Evolutionary conservation across 1,284 basidiomycete genomes (phyloP), one percentile per base, ranked within the genome.

Genomic region (Phylloboletellus chloephorus): DNA sequence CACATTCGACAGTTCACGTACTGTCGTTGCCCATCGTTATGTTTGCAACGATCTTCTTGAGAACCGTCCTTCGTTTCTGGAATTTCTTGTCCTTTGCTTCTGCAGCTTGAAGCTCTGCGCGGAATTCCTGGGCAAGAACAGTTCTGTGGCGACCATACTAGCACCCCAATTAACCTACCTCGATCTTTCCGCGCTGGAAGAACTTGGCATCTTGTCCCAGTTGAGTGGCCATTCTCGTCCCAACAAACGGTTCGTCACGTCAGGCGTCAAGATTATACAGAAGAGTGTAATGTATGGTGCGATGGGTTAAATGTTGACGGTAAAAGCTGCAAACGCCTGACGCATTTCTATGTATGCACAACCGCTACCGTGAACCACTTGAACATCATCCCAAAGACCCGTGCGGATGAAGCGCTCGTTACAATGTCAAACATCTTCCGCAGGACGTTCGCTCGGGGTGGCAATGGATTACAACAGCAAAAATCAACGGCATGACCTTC

Each of bases 1-100:
- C 21, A 30, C 22, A 33, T 26, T 29, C 31, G 31, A 44, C 20
- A 52, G 54, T 59, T 51, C 65, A 79, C 82, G 65, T 65, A 87
- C 90, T 89, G 63, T 94, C 91, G 58, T 92, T 93, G 43, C 92
- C 92, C 83, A 94, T 94, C 2, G 92, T 96, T 62, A 94, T 94
- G 64, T 91, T 93, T 36, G 91, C 88, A 15, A 95, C 90, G 52
- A 97, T 86, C 73, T 94, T 94, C 77, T 97, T 97, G 57, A 97
- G 68, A 16, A 88, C 87, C 0, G 78, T 90, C 76, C 92, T 95
- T 52, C 90, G 78, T 67, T 91, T 91, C 51, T 78, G 68, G 52
- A 79, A 96, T 56, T 92, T 93, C 75, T 96, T 97, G 74, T 97
- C 93, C 67, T 92, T 92, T 48, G 82, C 74, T 60, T 90, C 88